These are phyloP conservation scores for Cutaneotrichosporon mucoides DNA, from an alignment of 1,284 basidiomycete species.

Conservation along the genomic window DNA sequence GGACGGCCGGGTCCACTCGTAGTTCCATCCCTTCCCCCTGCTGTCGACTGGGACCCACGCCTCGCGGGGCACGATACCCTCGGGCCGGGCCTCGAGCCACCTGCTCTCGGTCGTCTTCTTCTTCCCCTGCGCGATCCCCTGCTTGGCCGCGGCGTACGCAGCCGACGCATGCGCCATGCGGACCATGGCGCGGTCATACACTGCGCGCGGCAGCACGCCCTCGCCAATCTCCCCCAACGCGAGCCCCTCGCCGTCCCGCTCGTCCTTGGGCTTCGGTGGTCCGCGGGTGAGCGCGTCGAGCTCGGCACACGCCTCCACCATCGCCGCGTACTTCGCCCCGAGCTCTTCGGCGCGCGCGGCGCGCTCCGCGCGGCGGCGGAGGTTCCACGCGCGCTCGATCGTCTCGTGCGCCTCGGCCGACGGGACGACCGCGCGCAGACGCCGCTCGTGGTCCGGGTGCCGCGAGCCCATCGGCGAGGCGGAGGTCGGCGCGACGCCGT, in stretches of 20 bases:
- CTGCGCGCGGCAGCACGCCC: conserved; percentile 25
- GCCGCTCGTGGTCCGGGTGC: conserved; percentile 65
- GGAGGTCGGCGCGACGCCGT: conserved; percentile 50
- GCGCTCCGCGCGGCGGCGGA: conserved; percentile 71
- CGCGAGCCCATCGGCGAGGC: conserved; percentile 71
- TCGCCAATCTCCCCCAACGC: conserved; percentile 9
- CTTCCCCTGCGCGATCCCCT: conserved; percentile 52
- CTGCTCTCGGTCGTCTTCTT: conserved; percentile 61
- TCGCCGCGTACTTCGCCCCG: conserved; percentile 66
- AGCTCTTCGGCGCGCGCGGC: conserved; percentile 64
- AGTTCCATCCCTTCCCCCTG: conserved; percentile 45
- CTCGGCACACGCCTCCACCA: conserved; percentile 75
- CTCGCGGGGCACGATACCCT: conserved; percentile 70
- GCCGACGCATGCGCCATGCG: conserved; percentile 54
- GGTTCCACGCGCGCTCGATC: conserved; percentile 84
- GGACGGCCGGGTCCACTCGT: conserved; percentile 41
- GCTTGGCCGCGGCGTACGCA: conserved; percentile 12
- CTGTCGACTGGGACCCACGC: conserved; percentile 48
- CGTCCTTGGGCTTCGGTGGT: not conserved
- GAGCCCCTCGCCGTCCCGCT: not conserved
- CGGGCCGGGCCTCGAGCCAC: conserved; percentile 68
- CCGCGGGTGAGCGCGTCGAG: conserved; percentile 55
- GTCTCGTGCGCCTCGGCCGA: conserved; percentile 87
- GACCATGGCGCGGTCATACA: conserved; percentile 71
- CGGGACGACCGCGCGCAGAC: conserved; percentile 72